A percentile compares a stretch with the other conserved stretches of the same genome.
Evolutionary conservation across 108 stramenopile genomes (phyloP).

Genomic region (Mayamaea pseudoterrestris): DNA sequence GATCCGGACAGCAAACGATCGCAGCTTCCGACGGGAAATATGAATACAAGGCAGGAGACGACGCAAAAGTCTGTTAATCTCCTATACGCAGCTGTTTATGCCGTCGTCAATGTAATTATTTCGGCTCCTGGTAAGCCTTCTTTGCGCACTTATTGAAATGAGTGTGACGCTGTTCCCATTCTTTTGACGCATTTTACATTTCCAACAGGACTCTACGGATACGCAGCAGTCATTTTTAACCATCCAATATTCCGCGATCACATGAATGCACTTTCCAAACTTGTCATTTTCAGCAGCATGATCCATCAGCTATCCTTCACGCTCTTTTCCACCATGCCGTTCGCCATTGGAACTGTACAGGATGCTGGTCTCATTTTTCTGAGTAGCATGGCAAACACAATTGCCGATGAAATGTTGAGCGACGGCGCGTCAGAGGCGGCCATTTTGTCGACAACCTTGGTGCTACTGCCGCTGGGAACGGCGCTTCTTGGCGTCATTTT

Average conservation of each 20-base stretch:
- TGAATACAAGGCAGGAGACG: too few relatives aligned
- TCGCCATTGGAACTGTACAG: slow-evolving; percentile 91
- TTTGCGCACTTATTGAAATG: too few relatives aligned
- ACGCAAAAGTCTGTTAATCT: too few relatives aligned
- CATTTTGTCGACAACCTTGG: slow-evolving; percentile 59
- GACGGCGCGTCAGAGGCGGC: slow-evolving; percentile 37
- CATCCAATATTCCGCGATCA: slow-evolving; percentile 46
- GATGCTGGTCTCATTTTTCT: slow-evolving; percentile 96
- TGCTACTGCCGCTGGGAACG: slow-evolving; percentile 60
- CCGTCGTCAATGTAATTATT: too few relatives aligned
- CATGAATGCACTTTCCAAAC: slow-evolving; percentile 71
- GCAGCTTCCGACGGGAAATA: too few relatives aligned
- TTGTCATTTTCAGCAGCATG: slow-evolving; percentile 70
- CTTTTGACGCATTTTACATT: too few relatives aligned
- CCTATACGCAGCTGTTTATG: too few relatives aligned
- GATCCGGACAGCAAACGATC: too few relatives aligned
- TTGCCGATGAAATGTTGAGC: slow-evolving; percentile 53
- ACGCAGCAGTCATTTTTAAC: slow-evolving; percentile 84
- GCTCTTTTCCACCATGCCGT: slow-evolving; percentile 67
- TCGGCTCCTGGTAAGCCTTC: too few relatives aligned
- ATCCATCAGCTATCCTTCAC: slow-evolving; percentile 86
- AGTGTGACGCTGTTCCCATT: too few relatives aligned
- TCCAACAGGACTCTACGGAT: slow-evolving; percentile 78
- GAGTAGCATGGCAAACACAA: slow-evolving; percentile 69
- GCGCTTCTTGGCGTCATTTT: slow-evolving; percentile 70